phyloP scores from a whole-genome alignment of 371 early-diverging fungal genomes.

The Mucor racemosus region DNA sequence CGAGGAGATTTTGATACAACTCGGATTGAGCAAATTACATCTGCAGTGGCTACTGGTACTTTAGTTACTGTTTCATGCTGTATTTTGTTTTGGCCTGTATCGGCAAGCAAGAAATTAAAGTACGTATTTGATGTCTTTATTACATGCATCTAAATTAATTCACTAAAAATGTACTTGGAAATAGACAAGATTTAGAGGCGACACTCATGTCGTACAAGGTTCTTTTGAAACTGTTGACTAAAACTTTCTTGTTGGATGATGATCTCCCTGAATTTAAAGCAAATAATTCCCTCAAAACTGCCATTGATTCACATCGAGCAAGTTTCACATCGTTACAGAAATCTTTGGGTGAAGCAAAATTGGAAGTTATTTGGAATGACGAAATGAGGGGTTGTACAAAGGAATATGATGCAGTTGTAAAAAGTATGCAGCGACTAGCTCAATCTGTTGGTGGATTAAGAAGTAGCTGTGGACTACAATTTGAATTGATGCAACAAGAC shows the following conservation, averaged over 20 bases:
- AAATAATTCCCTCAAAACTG: conserved; percentile 53
- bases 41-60: conserved; percentile 59
- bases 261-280: conserved; percentile 58
- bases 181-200: conserved; percentile 56
- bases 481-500: conserved; percentile 50
- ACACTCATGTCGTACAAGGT: conserved; percentile 62
- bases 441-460: conserved; percentile 68
- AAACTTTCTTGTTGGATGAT: conserved; percentile 70
- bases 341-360: conserved; percentile 62
- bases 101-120: conserved; percentile 63
- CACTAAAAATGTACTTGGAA: background rate
- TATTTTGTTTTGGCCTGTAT: conserved; percentile 64
- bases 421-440: conserved; percentile 64
- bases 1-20: conserved; percentile 54
- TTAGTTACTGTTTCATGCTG: conserved; percentile 56
- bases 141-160: background rate
- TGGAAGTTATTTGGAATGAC: conserved; percentile 61
- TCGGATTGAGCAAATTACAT: conserved; percentile 55
- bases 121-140: conserved; percentile 13
- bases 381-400: conserved; percentile 51
- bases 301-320: conserved; percentile 65
- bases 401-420: conserved; percentile 47
- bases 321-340: conserved; percentile 66
- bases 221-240: conserved; percentile 62
- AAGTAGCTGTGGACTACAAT: conserved; percentile 68